These are phyloP conservation scores for Serendipita sp. DNA, from an alignment of 768 basidiomycete species.

Conservation along the genomic window DNA sequence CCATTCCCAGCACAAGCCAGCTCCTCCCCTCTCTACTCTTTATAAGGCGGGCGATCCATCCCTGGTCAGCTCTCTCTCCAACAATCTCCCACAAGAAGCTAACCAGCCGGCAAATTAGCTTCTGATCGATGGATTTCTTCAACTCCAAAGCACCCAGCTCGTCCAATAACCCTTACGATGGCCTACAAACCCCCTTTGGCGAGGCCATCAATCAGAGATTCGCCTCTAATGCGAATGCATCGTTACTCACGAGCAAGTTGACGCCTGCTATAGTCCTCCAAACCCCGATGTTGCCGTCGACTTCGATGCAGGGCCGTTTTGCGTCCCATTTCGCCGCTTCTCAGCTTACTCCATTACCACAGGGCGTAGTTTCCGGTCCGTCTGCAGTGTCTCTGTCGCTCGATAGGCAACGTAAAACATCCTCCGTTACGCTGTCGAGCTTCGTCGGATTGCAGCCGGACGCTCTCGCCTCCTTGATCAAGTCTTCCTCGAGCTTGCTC, in stretches of 20 bases:
- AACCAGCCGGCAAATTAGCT: background rate
- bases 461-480: background rate
- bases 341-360: background rate
- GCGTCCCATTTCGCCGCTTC: background rate
- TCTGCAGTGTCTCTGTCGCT: background rate
- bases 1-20: too few relatives aligned
- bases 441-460: background rate
- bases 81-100: too few relatives aligned
- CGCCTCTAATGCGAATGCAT: background rate
- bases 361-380: background rate
- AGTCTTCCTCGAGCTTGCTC: constrained; percentile 22
- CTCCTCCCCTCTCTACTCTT: too few relatives aligned
- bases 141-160: background rate
- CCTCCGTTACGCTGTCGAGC: background rate
- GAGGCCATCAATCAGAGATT: background rate
- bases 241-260: background rate
- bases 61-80: too few relatives aligned
- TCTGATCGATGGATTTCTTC: constrained; percentile 1
- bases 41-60: too few relatives aligned
- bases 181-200: background rate
- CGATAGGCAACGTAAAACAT: background rate
- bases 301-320: background rate
- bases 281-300: background rate
- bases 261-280: background rate
- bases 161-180: background rate